Base-by-base conservation (phyloP, 2,329 filamentous ascomycete genomes). In the Bipolaris victoriae region DNA sequence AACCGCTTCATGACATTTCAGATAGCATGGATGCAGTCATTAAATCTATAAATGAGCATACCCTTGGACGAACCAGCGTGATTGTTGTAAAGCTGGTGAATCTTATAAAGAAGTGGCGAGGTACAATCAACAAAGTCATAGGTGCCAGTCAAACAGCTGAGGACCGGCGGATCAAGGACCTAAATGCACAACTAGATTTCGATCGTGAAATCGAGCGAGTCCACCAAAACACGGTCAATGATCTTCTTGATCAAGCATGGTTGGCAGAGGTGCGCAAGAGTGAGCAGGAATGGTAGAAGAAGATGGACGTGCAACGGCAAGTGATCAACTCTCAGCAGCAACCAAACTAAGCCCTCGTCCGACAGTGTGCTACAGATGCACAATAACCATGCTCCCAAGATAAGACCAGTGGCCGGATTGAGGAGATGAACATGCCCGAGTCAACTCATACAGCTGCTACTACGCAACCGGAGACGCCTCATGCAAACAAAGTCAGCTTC, bases 121-220 rank as follows among this genome's bases (percentile, higher is more conserved):
- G 36, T 46, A 41, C 3, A 20, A 11, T 58, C n/a, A 18, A 6
- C 15, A 50, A 35, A 40, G 46, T 55, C 29, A 15, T 55, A 13
- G 22, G 35, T 10, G 26, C 45, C 11, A 43, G 15, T 35, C 40
- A 46, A 47, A 29, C 51, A 18, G 51, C 46, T 26, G 55, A 58
- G 37, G 24, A 15, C 15, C 20, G 18, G 33, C 45, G 48, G 15
- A 53, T 44, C 39, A 18, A 48, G 35, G 39, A 57, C 7, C 4
- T 57, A 1, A 18, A 52, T 20, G 31, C 10, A 16, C 39, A 59
- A 15, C 39, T 59, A n/a, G 22, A 49, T 15, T 52, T 52, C 20
- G 53, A 59, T 29, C 20, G 20, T 10, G 40, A 41, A 4, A 16
- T 57, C 3, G 33, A 45, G 36, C 39, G 29, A 18, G 22, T 31